Percentiles rank a stretch among this genome's conserved stretches.
These are phyloP conservation scores for Russula griseocarnosa DNA, from an alignment of 768 basidiomycete species.

Conservation along the genomic window DNA sequence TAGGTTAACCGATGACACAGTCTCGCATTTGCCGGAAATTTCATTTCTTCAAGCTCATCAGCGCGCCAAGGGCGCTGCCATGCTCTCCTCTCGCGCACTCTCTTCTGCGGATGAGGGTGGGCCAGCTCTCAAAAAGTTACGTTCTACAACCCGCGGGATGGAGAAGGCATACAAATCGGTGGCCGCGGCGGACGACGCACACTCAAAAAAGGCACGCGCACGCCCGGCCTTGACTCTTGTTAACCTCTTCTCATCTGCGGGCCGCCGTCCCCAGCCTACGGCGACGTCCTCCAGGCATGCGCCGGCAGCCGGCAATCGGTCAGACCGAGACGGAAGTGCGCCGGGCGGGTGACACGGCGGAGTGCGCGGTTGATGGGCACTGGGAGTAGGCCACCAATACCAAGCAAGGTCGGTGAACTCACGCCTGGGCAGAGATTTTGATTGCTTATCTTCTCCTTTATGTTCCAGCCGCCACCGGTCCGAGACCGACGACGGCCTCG, in stretches of 20 bases:
- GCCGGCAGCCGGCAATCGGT: conserved; percentile 36
- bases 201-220: conserved; percentile 87
- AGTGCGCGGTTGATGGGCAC: conserved; percentile 70
- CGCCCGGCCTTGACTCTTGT: conserved; percentile 82
- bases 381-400: conserved; percentile 45
- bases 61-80: conserved; percentile 36
- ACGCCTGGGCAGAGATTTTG: conserved; percentile 4
- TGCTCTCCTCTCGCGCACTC: conserved; percentile 53
- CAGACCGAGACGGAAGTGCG: conserved; percentile 49
- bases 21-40: conserved; percentile 51
- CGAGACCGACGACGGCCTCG: conserved; percentile 61
- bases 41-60: conserved; percentile 52
- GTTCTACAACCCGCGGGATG: conserved; percentile 51
- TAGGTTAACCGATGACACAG: conserved; percentile 45
- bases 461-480: conserved; percentile 36
- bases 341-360: conserved; percentile 54
- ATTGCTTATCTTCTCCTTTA: neutral
- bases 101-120: conserved; percentile 82
- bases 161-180: conserved; percentile 56
- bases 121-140: conserved; percentile 70
- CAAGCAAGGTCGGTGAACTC: conserved; percentile 49
- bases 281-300: conserved; percentile 59
- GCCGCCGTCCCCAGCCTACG: conserved; percentile 67
- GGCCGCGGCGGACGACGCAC: conserved; percentile 50
- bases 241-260: conserved; percentile 77